Evolutionary conservation across 345 rosid genomes (phyloP).

Genomic region (Murraya paniculata): DNA sequence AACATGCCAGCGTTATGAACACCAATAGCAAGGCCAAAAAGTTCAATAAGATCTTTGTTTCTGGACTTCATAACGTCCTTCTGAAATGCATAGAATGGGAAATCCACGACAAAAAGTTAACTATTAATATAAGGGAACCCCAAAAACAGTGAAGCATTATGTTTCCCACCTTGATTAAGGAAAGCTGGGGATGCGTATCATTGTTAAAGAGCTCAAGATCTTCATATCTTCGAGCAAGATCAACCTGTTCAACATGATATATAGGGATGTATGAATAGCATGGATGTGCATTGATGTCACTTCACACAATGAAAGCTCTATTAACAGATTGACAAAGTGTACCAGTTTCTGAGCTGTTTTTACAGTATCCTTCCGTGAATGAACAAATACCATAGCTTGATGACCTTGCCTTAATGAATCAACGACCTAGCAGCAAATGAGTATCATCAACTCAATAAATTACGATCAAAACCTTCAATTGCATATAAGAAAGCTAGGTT

Average conservation of each 20-base stretch:
- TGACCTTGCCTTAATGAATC: slow-evolving; percentile 90
- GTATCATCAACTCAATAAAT: slow-evolving; percentile 20
- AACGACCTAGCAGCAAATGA: slow-evolving; percentile 55
- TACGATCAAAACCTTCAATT: slow-evolving; percentile 16
- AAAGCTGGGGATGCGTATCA: slow-evolving; percentile 71
- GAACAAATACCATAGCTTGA: slow-evolving; percentile 97
- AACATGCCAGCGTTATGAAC: slow-evolving; percentile 99
- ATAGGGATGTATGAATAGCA: background rate
- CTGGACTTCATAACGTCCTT: slow-evolving; percentile 90
- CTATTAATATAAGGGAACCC: background rate
- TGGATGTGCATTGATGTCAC: background rate
- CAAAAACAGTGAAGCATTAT: slow-evolving; percentile 10
- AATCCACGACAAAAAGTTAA: slow-evolving; percentile 17
- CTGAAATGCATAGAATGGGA: slow-evolving; percentile 40
- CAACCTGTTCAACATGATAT: slow-evolving; percentile 52
- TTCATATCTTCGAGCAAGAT: slow-evolving; percentile 66
- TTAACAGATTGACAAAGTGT: slow-evolving; percentile 17
- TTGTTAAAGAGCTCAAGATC: slow-evolving; percentile 62
- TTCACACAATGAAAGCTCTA: background rate
- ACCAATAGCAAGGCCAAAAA: slow-evolving; percentile 72
- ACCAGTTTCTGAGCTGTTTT: slow-evolving; percentile 96
- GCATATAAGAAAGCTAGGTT: slow-evolving; percentile 9
- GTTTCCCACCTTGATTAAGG: slow-evolving; percentile 56
- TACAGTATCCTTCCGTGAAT: slow-evolving; percentile 93
- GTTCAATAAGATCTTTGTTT: slow-evolving; percentile 84